Base-by-base conservation (phyloP, 2,329 filamentous ascomycete genomes). In the Aspergillus brasiliensis region DNA sequence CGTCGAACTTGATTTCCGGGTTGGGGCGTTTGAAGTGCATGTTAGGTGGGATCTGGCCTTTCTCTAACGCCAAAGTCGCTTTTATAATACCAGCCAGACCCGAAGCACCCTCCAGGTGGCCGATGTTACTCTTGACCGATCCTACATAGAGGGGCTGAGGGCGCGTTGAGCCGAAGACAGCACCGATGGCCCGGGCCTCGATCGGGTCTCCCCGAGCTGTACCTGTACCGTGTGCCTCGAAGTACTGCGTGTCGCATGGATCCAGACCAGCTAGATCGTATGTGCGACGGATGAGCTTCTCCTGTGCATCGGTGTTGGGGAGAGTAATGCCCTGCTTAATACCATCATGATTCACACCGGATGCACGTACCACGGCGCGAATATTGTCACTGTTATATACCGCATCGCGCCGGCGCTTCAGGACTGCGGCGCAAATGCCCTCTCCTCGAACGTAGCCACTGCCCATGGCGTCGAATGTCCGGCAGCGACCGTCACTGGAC, bases 141-240 rank as follows among this genome's bases (percentile, higher is more conserved):
- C 71, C 71, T 8, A 73, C 56, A 13, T 54, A 61, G 3, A 71
- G 49, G 13, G 57, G 51, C 10, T 40, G 25, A 19, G 46, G 7
- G 5, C 51, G 34, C 2, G 38, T 60, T 11, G 46, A 23, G 21
- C 60, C 54, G 48, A 73, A 68, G 0, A 66, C 67, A 5, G 58
- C 49, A 4, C 48, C 51, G 15, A 71, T 66, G 6, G 69, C 71
- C 7, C 57, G 40, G 0, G 65, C 57, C 56, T 73, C 71, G 10
- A 52, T 19, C 1, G 69, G 71, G 51, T 74, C 72, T 3, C 73
- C 73, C 2, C 65, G 67, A 8, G 49, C 54, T 2, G 72, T 75
- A 19, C 77, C 78, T 0, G 78, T 80, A 11, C 77, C 77, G 57
- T 80, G 77, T 6, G 69, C 70, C 51, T 80, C 73, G 23, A 80